Evolutionary conservation across 2,329 filamentous ascomycete species (phyloP).

Genomic region (Fusarium ambrosium): DNA sequence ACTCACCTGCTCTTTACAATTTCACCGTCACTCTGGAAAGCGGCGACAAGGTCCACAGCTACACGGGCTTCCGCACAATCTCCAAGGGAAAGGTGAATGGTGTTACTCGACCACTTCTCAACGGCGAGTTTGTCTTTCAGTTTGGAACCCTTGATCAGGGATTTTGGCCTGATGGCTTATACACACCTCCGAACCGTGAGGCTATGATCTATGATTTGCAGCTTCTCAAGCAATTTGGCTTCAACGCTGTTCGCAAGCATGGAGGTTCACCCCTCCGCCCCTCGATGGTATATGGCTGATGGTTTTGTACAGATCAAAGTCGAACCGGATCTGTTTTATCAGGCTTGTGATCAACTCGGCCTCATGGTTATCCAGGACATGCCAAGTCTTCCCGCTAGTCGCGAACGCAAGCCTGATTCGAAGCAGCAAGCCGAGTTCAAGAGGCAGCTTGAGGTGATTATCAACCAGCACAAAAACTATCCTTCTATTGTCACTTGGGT

Average conservation of each 20-base stretch:
- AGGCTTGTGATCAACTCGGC: constrained; percentile 75
- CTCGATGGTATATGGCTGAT: rapidly evolving
- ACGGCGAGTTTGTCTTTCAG: constrained; percentile 76
- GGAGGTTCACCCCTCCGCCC: constrained; percentile 53
- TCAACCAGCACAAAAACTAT: constrained; percentile 62
- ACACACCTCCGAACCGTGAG: constrained; percentile 74
- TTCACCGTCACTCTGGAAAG: constrained; percentile 65
- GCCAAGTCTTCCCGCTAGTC: constrained; percentile 65
- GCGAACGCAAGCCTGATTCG: constrained; percentile 53
- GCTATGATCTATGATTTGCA: constrained; percentile 77
- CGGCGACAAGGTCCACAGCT: constrained; percentile 70
- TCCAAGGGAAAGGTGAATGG: constrained; percentile 68
- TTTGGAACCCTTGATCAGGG: constrained; percentile 80
- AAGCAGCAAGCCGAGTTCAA: constrained; percentile 74
- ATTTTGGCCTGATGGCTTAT: constrained; percentile 78
- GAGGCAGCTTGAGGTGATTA: constrained; percentile 71
- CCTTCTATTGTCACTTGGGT: constrained; percentile 32
- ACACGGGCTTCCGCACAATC: constrained; percentile 78
- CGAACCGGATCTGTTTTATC: constrained; percentile 76
- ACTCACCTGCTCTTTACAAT: constrained; percentile 74
- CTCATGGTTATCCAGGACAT: constrained; percentile 79
- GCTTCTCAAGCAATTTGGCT: constrained; percentile 73
- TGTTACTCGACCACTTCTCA: constrained; percentile 72
- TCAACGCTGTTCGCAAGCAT: constrained; percentile 80
- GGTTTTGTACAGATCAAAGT: constrained; percentile 68